phyloP scores from a whole-genome alignment of 2,329 filamentous ascomycete species.

The Knoxdaviesia capensis region DNA sequence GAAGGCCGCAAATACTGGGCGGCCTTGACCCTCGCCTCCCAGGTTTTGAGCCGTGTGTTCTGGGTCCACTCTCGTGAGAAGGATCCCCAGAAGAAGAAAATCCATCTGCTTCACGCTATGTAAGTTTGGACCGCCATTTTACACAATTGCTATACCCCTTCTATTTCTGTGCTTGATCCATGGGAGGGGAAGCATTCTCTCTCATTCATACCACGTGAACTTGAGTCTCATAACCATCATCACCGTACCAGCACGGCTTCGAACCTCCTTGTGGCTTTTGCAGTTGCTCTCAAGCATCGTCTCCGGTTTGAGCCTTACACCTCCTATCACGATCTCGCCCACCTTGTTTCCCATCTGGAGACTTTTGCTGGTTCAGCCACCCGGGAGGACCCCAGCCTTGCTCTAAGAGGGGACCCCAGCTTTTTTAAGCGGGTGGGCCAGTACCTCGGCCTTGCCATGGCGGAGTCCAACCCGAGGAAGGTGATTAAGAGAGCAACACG shows the following conservation, averaged over 20 bases:
- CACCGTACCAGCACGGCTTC: conserved; percentile 31
- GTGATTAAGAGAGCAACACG: conserved; percentile 50
- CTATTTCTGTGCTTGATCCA: conserved; percentile 6
- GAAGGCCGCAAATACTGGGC: conserved; percentile 46
- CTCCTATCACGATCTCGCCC: conserved; percentile 52
- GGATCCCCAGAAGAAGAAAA: conserved; percentile 4
- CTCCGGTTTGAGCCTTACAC: conserved; percentile 69
- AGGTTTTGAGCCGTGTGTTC: conserved; percentile 55
- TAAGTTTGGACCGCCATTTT: not conserved
- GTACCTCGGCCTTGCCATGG: conserved; percentile 58
- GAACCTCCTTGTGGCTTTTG: conserved; percentile 60
- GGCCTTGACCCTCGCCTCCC: conserved; percentile 36
- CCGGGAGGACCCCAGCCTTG: conserved; percentile 13
- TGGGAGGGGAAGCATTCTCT: too few relatives aligned
- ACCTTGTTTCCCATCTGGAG: conserved; percentile 50
- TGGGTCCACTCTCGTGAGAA: conserved; percentile 45
- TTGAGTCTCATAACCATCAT: not conserved
- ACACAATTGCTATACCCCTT: not conserved
- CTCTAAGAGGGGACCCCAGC: conserved; percentile 19
- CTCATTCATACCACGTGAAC: not conserved
- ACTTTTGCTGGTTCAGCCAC: conserved; percentile 47
- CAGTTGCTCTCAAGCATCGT: conserved; percentile 62
- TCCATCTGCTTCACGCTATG: conserved; percentile 7
- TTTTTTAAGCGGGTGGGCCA: conserved; percentile 47
- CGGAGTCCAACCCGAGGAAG: conserved; percentile 60